Base-by-base conservation (phyloP, 2,329 filamentous ascomycete genomes). In the Scedosporium apiospermum region DNA sequence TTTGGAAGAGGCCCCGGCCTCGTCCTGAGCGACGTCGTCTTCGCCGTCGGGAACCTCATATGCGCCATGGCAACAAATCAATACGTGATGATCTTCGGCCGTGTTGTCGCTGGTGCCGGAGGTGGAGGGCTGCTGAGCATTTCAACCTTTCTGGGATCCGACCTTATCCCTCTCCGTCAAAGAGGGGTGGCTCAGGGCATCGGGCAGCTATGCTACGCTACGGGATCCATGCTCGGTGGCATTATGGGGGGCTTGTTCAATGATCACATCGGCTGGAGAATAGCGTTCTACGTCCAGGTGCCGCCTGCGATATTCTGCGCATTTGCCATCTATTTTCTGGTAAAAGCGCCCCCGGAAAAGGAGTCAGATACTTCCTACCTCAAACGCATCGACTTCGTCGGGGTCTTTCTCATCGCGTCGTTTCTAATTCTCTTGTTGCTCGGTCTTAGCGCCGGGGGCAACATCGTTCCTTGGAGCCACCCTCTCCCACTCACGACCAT, bases 121-220 rank as follows among this genome's bases (percentile, higher is more conserved):
- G 92, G 92, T 3, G 91, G 90, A 41, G 89, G 89, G 1, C 74
- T 93, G 61, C 90, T 88, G 77, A 85, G 87, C 30, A 93, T 93
- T 66, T 81, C 84, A 67, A 90, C 88, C 0, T 77, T 91, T 68
- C 75, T 91, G 41, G 85, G 75, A 12, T 88, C 85, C 1, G 89
- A 93, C 71, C 73, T 93, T 62, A 83, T 93, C 6, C 89, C 89
- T 0, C 74, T 92, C 60, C 82, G 92, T 3, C 86, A 86, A 65
- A 80, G 93, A 64, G 92, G 92, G 2, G 75, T 96, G 12, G 85
- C 89, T 71, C 92, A 96, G 72, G 92, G 93, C 2, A 79, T 96
- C 58, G 90, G 90, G 2, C 96, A 96, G 73, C 81, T 96, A 57
- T 88, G 86, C 69, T 96, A 87, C 70, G 91, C 91, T 18, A 77